phyloP scores from a whole-genome alignment of 169 alveolate species.

The Besnoitia besnoiti region DNA sequence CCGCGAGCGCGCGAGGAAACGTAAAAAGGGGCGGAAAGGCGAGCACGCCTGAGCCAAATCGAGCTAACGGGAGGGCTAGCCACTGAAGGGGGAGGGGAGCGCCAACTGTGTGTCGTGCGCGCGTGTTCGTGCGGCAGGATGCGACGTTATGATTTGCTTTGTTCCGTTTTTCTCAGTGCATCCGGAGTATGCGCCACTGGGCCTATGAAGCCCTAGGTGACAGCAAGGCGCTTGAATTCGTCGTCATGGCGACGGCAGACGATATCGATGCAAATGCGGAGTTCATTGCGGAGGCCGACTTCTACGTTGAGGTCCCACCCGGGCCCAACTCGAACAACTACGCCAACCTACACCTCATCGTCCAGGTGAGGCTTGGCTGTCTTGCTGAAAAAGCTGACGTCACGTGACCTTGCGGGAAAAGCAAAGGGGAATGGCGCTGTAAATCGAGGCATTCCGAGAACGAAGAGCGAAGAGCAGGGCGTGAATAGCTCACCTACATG shows the following conservation, averaged over 20 bases:
- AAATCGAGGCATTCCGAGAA: too few relatives aligned
- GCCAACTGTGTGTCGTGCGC: neutral
- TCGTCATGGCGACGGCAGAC: slow-evolving; percentile 83
- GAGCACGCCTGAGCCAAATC: too few relatives aligned
- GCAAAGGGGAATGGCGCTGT: too few relatives aligned
- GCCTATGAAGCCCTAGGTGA: slow-evolving; percentile 72
- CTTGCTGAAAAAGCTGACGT: too few relatives aligned
- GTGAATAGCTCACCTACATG: too few relatives aligned
- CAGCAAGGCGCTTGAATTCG: slow-evolving; percentile 75
- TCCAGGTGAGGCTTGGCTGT: slow-evolving; percentile 64
- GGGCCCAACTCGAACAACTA: slow-evolving; percentile 82
- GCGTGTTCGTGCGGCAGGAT: neutral
- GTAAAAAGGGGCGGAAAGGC: neutral
- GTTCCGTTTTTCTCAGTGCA: slow-evolving; percentile 19
- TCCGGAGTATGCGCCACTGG: slow-evolving; percentile 77
- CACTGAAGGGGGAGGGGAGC: too few relatives aligned
- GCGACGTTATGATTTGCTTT: neutral
- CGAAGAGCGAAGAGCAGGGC: too few relatives aligned
- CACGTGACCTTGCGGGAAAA: too few relatives aligned
- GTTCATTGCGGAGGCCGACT: slow-evolving; percentile 78
- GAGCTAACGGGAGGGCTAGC: too few relatives aligned
- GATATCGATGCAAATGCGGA: slow-evolving; percentile 82
- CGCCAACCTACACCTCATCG: slow-evolving; percentile 84
- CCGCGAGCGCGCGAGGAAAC: too few relatives aligned
- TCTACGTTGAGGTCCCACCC: slow-evolving; percentile 78